A percentile compares a stretch with the other conserved stretches of the same genome.
These are phyloP conservation scores for Aspergillus sp. DNA, from an alignment of 2,329 filamentous ascomycete species.

Conservation along the genomic window DNA sequence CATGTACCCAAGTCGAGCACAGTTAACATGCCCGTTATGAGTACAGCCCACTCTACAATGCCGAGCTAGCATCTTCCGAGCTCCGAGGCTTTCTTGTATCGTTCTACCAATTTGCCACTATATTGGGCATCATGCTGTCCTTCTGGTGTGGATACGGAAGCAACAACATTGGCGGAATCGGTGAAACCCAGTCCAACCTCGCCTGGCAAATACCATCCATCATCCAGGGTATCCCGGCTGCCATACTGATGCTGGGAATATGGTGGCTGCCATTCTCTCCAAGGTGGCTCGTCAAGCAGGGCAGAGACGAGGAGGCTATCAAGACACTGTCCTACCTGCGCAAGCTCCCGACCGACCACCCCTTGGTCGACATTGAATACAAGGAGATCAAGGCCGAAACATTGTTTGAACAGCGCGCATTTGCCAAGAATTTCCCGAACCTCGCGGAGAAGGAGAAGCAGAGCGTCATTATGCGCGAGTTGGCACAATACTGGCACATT, in stretches of 20 bases:
- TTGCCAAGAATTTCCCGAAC: constrained; percentile 48
- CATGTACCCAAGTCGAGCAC: no score
- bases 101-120: constrained; percentile 35
- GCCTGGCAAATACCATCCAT: constrained; percentile 49
- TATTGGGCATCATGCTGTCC: constrained; percentile 36
- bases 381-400: constrained; percentile 50
- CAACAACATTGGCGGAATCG: constrained; percentile 39
- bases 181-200: constrained; percentile 35
- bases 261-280: constrained; percentile 56
- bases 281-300: constrained; percentile 51
- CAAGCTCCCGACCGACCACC: constrained; percentile 33
- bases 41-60: constrained; percentile 45
- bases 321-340: constrained; percentile 27
- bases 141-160: constrained; percentile 43
- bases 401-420: constrained; percentile 45
- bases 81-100: constrained; percentile 34
- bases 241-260: constrained; percentile 35
- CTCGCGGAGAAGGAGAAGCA: constrained; percentile 32
- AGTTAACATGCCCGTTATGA: not conserved
- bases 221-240: constrained; percentile 45
- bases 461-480: constrained; percentile 46
- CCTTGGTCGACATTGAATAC: constrained; percentile 46
- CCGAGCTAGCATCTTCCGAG: constrained; percentile 44
- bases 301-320: constrained; percentile 46
- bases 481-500: constrained; percentile 53